A percentile compares a stretch with the other conserved stretches of the same genome.
Conservation (phyloP, 345 rosid genomes). For the Carallia pectinifolia region DNA sequence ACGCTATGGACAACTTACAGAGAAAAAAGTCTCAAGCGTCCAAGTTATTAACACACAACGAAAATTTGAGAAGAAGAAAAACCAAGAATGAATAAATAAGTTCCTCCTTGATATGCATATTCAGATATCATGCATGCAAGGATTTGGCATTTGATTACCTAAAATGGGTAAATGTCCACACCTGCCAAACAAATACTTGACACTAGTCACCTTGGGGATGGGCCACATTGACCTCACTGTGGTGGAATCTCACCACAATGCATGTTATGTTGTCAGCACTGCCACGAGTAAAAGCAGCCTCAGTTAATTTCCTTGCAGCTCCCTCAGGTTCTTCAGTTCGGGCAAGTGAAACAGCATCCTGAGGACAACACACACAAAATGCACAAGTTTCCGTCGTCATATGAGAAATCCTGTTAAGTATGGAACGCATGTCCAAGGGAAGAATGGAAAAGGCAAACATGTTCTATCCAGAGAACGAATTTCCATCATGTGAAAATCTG, state of each 20-base stretch:
- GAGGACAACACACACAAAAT: not conserved
- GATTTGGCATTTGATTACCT: slow-evolving; percentile 15
- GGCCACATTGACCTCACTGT: slow-evolving; percentile 34
- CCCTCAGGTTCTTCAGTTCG: slow-evolving; percentile 69
- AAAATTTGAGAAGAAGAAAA: slow-evolving; percentile 1
- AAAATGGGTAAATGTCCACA: slow-evolving; percentile 16
- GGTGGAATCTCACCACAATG: slow-evolving; percentile 84
- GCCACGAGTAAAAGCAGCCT: slow-evolving; percentile 76
- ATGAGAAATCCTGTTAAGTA: not conserved
- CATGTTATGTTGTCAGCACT: slow-evolving; percentile 98
- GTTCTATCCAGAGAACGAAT: not conserved
- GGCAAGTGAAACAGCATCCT: slow-evolving; percentile 91
- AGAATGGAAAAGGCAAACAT: not conserved
- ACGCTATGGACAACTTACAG: no score
- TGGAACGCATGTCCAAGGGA: not conserved
- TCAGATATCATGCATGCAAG: slow-evolving; percentile 27
- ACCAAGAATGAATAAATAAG: slow-evolving; percentile 42
- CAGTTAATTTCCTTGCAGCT: slow-evolving; percentile 84
- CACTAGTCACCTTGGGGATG: slow-evolving; percentile 26
- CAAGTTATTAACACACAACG: not conserved
- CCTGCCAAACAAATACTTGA: slow-evolving; percentile 17
- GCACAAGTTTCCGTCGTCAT: not conserved
- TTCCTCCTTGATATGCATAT: slow-evolving; percentile 31
- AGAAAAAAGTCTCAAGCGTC: not conserved
- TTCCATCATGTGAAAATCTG: not conserved